Conservation (phyloP, 202 grass and related monocot genomes). For the Dendrocalamus latiflorus region DNA sequence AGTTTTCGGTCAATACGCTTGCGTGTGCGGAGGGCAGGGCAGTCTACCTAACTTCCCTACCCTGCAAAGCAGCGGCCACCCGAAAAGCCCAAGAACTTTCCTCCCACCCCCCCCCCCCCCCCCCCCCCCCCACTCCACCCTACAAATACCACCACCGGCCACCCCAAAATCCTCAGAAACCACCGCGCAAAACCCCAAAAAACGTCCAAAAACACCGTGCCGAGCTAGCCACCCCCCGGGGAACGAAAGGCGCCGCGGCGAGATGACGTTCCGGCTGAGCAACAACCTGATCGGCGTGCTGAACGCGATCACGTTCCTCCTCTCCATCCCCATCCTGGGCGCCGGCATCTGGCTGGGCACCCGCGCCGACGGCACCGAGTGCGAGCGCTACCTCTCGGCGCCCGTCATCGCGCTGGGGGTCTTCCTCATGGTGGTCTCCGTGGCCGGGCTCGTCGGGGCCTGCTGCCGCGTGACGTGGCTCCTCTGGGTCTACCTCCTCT, state of each 20-base stretch:
- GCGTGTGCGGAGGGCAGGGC: background rate
- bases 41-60: background rate
- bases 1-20: background rate
- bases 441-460: conserved; percentile 69
- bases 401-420: conserved; percentile 55
- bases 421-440: conserved; percentile 65
- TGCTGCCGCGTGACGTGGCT: conserved; percentile 82
- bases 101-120: too few species aligned
- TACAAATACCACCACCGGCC: conserved; percentile 17
- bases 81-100: conserved; percentile 32
- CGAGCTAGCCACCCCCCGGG: background rate
- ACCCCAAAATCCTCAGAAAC: background rate
- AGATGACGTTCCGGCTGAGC: conserved; percentile 73
- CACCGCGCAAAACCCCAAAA: background rate
- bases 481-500: conserved; percentile 85
- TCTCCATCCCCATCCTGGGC: conserved; percentile 70
- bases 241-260: too few species aligned
- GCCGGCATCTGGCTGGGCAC: conserved; percentile 70
- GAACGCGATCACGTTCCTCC: conserved; percentile 68
- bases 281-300: conserved; percentile 85
- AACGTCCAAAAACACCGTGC: background rate
- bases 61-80: background rate
- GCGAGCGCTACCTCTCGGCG: too few species aligned
- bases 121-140: background rate
- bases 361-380: conserved; percentile 61